phyloP scores from a whole-genome alignment of 495 filamentous ascomycete genomes.

The Penicillium paradoxum region DNA sequence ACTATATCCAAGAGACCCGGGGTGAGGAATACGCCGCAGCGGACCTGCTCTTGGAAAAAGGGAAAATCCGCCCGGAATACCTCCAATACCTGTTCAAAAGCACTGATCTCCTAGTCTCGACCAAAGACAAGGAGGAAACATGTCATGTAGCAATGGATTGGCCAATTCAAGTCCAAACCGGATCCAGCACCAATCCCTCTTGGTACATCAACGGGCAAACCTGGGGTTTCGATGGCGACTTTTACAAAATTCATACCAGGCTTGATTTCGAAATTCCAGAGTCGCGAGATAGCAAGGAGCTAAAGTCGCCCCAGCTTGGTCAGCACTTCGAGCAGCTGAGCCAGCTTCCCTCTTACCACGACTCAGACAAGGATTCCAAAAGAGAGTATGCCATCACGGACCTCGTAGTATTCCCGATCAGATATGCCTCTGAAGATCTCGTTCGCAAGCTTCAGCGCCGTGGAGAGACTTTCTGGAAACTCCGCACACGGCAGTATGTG shows the following conservation, averaged over 20 bases:
- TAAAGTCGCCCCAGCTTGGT: neutral
- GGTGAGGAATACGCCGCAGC: conserved; percentile 12
- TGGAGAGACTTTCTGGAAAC: conserved; percentile 17
- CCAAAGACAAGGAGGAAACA: neutral
- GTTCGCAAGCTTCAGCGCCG: conserved; percentile 9
- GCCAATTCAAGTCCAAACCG: neutral
- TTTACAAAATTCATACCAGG: neutral
- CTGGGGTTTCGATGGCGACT: neutral
- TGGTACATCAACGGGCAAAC: neutral
- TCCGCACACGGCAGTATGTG: conserved; percentile 12
- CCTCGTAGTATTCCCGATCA: conserved; percentile 11
- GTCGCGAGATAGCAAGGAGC: neutral
- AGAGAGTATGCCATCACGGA: conserved; percentile 3
- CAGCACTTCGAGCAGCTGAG: neutral
- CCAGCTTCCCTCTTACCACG: neutral
- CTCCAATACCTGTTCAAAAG: conserved; percentile 20
- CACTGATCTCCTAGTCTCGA: conserved; percentile 13
- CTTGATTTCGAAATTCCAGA: neutral
- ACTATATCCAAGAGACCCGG: conserved; percentile 5
- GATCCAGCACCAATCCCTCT: neutral
- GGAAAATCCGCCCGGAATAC: conserved; percentile 19
- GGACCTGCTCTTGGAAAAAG: conserved; percentile 17
- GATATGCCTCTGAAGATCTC: conserved; percentile 9
- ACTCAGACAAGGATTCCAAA: neutral
- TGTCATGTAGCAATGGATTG: neutral